Percentiles rank a stretch among this genome's conserved stretches.
Conservation (phyloP, 176 grass and related monocot genomes). For the Aechmea fasciata region DNA sequence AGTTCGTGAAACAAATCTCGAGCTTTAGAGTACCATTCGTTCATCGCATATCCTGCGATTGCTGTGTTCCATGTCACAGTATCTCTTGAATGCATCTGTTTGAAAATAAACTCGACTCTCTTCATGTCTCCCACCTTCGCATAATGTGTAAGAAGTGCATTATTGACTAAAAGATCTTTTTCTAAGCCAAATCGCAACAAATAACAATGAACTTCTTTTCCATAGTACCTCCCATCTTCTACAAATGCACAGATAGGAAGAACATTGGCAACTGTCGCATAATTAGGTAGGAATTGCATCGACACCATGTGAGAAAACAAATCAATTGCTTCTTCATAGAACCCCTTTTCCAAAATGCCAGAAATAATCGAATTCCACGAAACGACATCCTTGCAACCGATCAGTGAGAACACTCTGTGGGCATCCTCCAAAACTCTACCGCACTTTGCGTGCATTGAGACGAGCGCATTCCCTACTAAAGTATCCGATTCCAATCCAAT, state of each 20-base stretch:
- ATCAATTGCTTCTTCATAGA: conserved; percentile 29
- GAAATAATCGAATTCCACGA: conserved; percentile 63
- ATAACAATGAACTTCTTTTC: conserved; percentile 48
- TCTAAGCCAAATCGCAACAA: conserved; percentile 36
- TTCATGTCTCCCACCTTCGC: conserved; percentile 38
- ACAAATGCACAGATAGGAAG: conserved; percentile 41
- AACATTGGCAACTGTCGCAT: conserved; percentile 41
- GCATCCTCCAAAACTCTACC: conserved; percentile 30
- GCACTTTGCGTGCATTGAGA: conserved; percentile 62
- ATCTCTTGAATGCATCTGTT: conserved; percentile 30
- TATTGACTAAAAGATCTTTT: conserved; percentile 40
- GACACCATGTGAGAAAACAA: conserved; percentile 38
- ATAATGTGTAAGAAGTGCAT: conserved; percentile 57
- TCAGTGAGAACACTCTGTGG: conserved; percentile 22
- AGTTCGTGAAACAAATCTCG: conserved; percentile 37
- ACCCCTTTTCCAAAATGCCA: conserved; percentile 31
- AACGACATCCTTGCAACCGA: conserved; percentile 43
- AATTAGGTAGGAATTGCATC: conserved; percentile 28
- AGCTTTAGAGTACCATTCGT: conserved; percentile 28
- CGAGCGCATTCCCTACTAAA: conserved; percentile 45
- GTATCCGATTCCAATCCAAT: conserved; percentile 40
- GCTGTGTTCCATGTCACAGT: conserved; percentile 49
- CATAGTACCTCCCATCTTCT: conserved; percentile 26
- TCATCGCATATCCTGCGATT: conserved; percentile 48
- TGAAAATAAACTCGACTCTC: conserved; percentile 37